phyloP scores from a whole-genome alignment of 305 asterid species.

The Andrographis paniculata region DNA sequence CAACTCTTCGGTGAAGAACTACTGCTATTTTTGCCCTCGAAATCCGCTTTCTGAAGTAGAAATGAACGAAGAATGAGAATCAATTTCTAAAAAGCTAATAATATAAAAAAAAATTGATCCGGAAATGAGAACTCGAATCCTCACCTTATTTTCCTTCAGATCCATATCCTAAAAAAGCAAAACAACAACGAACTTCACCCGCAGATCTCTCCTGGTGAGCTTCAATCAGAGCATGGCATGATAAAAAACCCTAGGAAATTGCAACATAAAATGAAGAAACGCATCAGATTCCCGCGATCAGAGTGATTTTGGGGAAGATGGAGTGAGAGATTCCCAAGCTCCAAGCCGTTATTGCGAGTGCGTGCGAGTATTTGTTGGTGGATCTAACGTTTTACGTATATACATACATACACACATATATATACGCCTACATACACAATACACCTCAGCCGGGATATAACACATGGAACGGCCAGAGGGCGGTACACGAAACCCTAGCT shows the following conservation, averaged over 20 bases:
- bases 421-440: too few relatives aligned
- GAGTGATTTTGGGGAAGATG: not conserved
- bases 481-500: slow-evolving; percentile 59
- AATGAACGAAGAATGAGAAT: not conserved
- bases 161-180: slow-evolving; percentile 35
- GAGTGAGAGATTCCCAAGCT: slow-evolving; percentile 7
- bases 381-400: slow-evolving; percentile 19
- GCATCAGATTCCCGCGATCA: not conserved
- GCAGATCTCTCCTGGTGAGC: not conserved
- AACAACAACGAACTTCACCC: not conserved
- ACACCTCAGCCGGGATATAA: slow-evolving; percentile 13
- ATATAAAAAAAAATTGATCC: not conserved
- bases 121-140: not conserved
- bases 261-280: not conserved
- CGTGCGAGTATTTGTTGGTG: slow-evolving; percentile 21
- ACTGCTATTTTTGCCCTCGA: slow-evolving; percentile 21
- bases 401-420: too few relatives aligned
- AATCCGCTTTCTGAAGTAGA: slow-evolving; percentile 33
- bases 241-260: slow-evolving; percentile 5
- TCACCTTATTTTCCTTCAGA: slow-evolving; percentile 63
- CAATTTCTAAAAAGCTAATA: too few relatives aligned
- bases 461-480: slow-evolving; percentile 22
- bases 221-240: slow-evolving; percentile 3
- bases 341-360: slow-evolving; percentile 24
- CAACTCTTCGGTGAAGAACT: slow-evolving; percentile 44